Conservation (phyloP, 2,329 filamentous ascomycete species). For the Xylariales sp. region DNA sequence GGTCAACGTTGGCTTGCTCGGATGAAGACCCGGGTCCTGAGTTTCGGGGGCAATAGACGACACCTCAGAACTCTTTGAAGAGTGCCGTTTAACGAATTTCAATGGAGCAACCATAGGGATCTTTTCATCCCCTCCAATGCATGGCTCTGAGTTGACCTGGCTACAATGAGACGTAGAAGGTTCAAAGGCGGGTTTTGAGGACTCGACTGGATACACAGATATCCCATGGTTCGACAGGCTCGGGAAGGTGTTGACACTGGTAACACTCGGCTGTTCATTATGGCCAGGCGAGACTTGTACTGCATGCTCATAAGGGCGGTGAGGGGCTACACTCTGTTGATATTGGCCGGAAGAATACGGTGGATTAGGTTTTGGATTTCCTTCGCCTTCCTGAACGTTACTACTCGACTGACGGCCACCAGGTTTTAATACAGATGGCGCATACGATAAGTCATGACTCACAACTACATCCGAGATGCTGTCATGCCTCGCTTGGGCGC, state of each 20-base stretch:
- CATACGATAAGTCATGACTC: conserved; percentile 28
- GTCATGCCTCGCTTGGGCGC: conserved; percentile 41
- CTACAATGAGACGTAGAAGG: conserved; percentile 3
- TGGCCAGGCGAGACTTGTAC: conserved; percentile 5
- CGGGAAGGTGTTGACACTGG: conserved; percentile 41
- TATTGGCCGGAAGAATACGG: background rate
- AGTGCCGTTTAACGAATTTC: conserved; percentile 38
- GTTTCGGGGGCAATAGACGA: conserved; percentile 23
- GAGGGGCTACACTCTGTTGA: conserved; percentile 8
- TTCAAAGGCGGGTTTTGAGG: background rate
- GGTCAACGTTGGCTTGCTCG: background rate
- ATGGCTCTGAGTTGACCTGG: conserved; percentile 20
- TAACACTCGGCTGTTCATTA: conserved; percentile 30
- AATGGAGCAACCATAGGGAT: conserved; percentile 41
- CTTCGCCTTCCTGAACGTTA: conserved; percentile 10
- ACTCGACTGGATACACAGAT: background rate
- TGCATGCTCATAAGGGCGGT: conserved; percentile 12
- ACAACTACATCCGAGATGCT: conserved; percentile 32
- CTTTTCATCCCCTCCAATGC: conserved; percentile 26
- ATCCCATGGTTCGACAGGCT: conserved; percentile 14
- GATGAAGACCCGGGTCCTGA: conserved; percentile 11
- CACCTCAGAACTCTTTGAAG: conserved; percentile 34
- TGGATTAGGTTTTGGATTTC: background rate
- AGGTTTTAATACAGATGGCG: conserved; percentile 40
- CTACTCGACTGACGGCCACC: conserved; percentile 30